Base-by-base conservation (phyloP, 2,329 filamentous ascomycete species). In the Fusarium tuaranense region DNA sequence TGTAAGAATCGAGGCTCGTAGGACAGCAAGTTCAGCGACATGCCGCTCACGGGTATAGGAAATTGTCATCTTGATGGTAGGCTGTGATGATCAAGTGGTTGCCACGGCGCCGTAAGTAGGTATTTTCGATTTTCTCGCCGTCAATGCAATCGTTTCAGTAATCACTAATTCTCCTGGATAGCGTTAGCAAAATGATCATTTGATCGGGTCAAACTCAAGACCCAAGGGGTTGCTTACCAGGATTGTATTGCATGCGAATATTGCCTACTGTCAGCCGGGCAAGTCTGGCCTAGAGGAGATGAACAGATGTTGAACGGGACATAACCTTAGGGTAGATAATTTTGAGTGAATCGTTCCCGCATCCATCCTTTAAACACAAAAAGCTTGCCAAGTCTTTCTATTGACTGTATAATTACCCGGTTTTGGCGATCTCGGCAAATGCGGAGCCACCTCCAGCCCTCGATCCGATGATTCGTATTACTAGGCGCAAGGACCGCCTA, bases 1-100 rank as follows among this genome's bases (percentile, higher is more conserved):
- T 16, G 90, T 91, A 44, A 91, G 83, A 14, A 88, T 80, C 4
- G 88, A 85, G 61, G 89, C 89, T 68, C 85, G 83, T 73, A 89
- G 86, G 18, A 90, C 87, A 20, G 87, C 84, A 2, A 84, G 79
- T 67, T 81, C 80, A 55, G 81, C 81, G 7, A 81, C 48, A 41
- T 67, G 41, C 25, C 75, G 79, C 72, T 81, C 81, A 13, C 67
- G 69, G 10, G 68, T 65, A 66, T 60, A 20, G 18, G 57, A 39
- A 60, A 60, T 18, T 18, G 51, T 55, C 51, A 55, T 55, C 30
- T 55, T 18, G 27, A 55, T 20, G 27, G 27, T 3, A 8, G 18
- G 7, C 9, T 55, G 6, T 14, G 51, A 7, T 55, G 51, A 55
- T 34, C 51, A 55, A 55, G 51, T 7, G 14, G 30, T 55, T 4